Evolutionary conservation across 225 moss, liverwort and hornwort species (phyloP).

Genomic region (Lunularia cruciata): DNA sequence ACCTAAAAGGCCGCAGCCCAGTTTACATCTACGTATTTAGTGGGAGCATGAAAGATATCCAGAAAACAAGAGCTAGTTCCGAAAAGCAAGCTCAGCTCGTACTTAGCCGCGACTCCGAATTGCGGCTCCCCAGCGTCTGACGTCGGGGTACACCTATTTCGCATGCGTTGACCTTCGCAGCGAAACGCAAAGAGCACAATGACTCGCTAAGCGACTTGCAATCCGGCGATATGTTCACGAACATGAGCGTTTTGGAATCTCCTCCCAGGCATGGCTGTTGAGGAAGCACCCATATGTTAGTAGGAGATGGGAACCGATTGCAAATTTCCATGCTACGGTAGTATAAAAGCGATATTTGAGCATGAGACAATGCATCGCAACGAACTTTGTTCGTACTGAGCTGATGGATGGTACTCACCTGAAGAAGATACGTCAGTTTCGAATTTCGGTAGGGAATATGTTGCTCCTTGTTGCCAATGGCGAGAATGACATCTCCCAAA

Average conservation of each 20-base stretch:
- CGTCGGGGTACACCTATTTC: slow-evolving; percentile 96
- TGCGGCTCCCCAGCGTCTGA: slow-evolving; percentile 68
- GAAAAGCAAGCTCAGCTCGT: slow-evolving; percentile 27
- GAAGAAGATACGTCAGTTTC: slow-evolving; percentile 94
- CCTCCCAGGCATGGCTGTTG: slow-evolving; percentile 96
- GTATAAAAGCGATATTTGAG: neutral
- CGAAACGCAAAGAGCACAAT: slow-evolving; percentile 86
- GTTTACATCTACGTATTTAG: slow-evolving; percentile 1
- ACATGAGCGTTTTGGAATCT: slow-evolving; percentile 99
- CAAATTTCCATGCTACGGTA: neutral
- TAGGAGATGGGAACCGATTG: neutral
- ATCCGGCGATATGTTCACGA: slow-evolving; percentile 98
- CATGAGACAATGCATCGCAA: too few relatives aligned
- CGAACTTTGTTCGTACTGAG: neutral
- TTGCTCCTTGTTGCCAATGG: slow-evolving; percentile 93
- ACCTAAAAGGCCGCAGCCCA: slow-evolving; percentile 4
- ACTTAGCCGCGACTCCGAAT: slow-evolving; percentile 48
- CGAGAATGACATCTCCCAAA: slow-evolving; percentile 92
- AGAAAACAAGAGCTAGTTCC: slow-evolving; percentile 12
- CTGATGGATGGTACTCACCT: slow-evolving; percentile 44
- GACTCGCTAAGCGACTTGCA: slow-evolving; percentile 89
- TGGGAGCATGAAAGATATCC: slow-evolving; percentile 16
- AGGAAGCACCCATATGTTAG: neutral
- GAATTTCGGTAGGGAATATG: slow-evolving; percentile 94
- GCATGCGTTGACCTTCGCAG: slow-evolving; percentile 95